Evolutionary conservation across 768 basidiomycete genomes (phyloP).

Genomic region (Flagelloscypha sp.): DNA sequence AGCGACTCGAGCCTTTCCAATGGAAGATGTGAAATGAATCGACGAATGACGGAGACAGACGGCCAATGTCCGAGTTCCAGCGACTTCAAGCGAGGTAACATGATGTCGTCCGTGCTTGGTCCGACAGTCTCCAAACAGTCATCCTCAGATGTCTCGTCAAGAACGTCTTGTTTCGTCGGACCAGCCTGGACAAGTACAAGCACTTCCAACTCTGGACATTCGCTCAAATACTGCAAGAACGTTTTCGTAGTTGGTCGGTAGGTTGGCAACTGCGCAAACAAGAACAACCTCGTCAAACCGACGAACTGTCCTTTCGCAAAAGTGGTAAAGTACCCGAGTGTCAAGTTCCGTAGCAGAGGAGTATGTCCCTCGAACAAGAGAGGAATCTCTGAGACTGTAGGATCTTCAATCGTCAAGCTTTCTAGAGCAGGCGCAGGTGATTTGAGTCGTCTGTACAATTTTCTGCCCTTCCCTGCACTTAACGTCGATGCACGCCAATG

Average conservation of each 20-base stretch:
- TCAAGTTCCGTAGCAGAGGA: conserved; percentile 10
- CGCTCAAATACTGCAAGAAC: conserved; percentile 14
- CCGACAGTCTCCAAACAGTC: no score
- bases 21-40: conserved; percentile 13
- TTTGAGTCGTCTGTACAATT: background rate
- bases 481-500: conserved; percentile 2
- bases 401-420: conserved; percentile 6
- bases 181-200: conserved; percentile 13
- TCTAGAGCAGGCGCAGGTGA: conserved; percentile 7
- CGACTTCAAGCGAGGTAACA: conserved; percentile 10
- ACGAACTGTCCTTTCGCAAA: conserved; percentile 11
- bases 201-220: conserved; percentile 11
- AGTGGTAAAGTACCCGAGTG: conserved; percentile 11
- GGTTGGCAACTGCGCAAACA: conserved; percentile 5
- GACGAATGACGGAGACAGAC: conserved; percentile 8
- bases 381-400: conserved; percentile 3
- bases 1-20: no score
- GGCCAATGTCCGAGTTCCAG: conserved; percentile 13
- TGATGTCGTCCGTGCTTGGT: conserved; percentile 5
- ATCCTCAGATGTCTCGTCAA: no score
- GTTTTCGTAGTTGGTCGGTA: conserved; percentile 11
- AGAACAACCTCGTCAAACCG: conserved; percentile 9
- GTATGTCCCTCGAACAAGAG: conserved; percentile 11
- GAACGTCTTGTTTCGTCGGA: conserved; percentile 11
- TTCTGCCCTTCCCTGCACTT: background rate